Evolutionary conservation across 148 eudicot species (phyloP), one percentile per base, ranked within the genome.

Genomic region (Camellia japonica): DNA sequence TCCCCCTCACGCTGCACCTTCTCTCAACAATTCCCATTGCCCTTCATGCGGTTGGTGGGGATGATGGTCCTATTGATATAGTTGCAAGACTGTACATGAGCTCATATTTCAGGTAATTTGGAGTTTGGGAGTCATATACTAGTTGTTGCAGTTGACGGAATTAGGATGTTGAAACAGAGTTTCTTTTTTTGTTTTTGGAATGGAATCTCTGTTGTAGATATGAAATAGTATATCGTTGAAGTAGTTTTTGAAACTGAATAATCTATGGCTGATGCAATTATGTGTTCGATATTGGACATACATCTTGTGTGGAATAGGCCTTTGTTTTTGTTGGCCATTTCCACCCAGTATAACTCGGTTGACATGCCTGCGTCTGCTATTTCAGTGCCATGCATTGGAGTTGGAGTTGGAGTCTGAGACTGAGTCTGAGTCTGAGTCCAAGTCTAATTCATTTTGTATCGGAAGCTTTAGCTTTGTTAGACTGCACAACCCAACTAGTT

Each of bases 1-100:
- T 93, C 68, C 99, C 99, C 10, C 87, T 93, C 70, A 89, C 91
- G 12, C 42, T 92, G 58, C 90, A 79, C 51, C 88, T 87, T 42
- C 87, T 92, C 47, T 91, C 97, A 9, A 90, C 92, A n/a, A 84
- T 93, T 47, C 92, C 99, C 42, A 92, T 95, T 46, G 95, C 91
- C 4, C 91, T 95, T 71, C 90, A 90, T 81, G 95, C 98, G 54
- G 69, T 93, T 75, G 99, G 98, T 9, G 99, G 98, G 73, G 97
- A 92, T 56, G 90, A 91, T 78, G 97, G 97, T 7, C 92, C 99
- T 13, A 84, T 90, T 75, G 99, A 93, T 86, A 89, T 95, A 75
- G 93, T 78, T 79, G 95, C 91, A 67, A 92, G 97, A 84, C 80
- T 96, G 74, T 96, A 90, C 59, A 74, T 87, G 79, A 84, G 89